Conservation (phyloP, 768 basidiomycete genomes). For the Leccinum barrowsii region DNA sequence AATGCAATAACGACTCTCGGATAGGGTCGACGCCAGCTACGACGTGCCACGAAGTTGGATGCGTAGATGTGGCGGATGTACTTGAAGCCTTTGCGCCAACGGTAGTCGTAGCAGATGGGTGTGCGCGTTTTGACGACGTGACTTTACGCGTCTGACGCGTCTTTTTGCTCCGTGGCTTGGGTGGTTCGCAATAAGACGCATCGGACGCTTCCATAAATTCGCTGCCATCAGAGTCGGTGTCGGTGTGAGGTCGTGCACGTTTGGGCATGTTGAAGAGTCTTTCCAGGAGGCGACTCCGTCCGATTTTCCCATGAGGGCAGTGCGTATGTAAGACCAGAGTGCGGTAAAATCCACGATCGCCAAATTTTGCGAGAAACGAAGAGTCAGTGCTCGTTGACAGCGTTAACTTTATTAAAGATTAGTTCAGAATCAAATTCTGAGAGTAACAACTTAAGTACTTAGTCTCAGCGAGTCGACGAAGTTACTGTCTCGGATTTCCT, state of each 20-base stretch:
- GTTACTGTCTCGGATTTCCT: too few relatives aligned
- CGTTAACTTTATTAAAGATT: too few relatives aligned
- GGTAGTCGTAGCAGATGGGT: neutral
- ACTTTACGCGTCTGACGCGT: constrained; percentile 16
- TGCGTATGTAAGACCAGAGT: too few relatives aligned
- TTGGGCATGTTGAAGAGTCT: constrained; percentile 26
- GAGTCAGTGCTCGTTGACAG: too few relatives aligned
- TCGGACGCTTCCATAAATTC: constrained; percentile 20
- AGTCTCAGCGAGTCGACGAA: too few relatives aligned
- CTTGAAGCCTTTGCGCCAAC: neutral
- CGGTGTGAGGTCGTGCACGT: constrained; percentile 18
- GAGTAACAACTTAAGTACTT: too few relatives aligned
- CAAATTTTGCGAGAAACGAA: too few relatives aligned
- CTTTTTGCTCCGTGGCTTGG: constrained; percentile 11
- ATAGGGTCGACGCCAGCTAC: constrained; percentile 39
- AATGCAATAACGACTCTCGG: constrained; percentile 51
- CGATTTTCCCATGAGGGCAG: neutral
- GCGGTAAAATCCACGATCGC: too few relatives aligned
- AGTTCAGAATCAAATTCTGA: too few relatives aligned
- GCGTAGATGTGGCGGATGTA: constrained; percentile 18
- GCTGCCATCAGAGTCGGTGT: constrained; percentile 8
- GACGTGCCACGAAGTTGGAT: constrained; percentile 48
- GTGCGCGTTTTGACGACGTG: constrained; percentile 11
- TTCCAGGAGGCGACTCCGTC: neutral
- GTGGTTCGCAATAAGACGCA: constrained; percentile 16